Evolutionary conservation across 495 filamentous ascomycete species (phyloP).

Genomic region (Recurvomyces mirabilis): DNA sequence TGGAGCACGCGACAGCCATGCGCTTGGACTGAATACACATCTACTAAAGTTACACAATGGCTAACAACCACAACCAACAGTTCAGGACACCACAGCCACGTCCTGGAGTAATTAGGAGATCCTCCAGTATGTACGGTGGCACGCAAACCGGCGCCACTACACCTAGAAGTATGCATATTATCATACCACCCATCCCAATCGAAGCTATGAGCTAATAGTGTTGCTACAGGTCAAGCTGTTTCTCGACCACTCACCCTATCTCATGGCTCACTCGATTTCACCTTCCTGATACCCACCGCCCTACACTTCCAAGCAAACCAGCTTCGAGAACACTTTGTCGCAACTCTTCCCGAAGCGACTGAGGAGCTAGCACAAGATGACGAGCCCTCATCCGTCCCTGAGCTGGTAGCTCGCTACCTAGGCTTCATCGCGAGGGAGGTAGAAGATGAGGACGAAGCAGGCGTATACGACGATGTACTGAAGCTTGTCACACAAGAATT

Average conservation of each 20-base stretch:
- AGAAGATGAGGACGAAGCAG: constrained; percentile 80
- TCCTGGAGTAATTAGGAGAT: too few species aligned
- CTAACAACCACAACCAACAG: constrained; percentile 1
- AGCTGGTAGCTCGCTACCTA: constrained; percentile 86
- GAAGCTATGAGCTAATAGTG: too few species aligned
- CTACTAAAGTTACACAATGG: too few species aligned
- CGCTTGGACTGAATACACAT: too few species aligned
- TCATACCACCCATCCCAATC: too few species aligned
- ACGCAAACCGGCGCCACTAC: constrained; percentile 29
- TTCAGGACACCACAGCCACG: too few species aligned
- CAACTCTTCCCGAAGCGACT: constrained; percentile 76
- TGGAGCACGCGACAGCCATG: constrained; percentile 2
- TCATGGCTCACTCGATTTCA: constrained; percentile 90
- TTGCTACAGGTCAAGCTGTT: constrained; percentile 68
- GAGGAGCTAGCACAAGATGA: constrained; percentile 97
- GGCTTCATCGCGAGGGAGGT: constrained; percentile 78
- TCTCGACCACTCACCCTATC: constrained; percentile 77
- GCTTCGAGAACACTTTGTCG: constrained; percentile 74
- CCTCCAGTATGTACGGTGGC: constrained; percentile 96
- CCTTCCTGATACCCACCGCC: constrained; percentile 84
- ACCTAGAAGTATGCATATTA: too few species aligned
- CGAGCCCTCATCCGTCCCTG: constrained; percentile 83
- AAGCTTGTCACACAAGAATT: constrained; percentile 88
- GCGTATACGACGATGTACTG: constrained; percentile 74
- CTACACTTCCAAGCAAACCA: constrained; percentile 92